A percentile compares a stretch with the other conserved stretches of the same genome.
phyloP scores from a whole-genome alignment of 1,284 basidiomycete genomes.

The Jaminaea rosea region DNA sequence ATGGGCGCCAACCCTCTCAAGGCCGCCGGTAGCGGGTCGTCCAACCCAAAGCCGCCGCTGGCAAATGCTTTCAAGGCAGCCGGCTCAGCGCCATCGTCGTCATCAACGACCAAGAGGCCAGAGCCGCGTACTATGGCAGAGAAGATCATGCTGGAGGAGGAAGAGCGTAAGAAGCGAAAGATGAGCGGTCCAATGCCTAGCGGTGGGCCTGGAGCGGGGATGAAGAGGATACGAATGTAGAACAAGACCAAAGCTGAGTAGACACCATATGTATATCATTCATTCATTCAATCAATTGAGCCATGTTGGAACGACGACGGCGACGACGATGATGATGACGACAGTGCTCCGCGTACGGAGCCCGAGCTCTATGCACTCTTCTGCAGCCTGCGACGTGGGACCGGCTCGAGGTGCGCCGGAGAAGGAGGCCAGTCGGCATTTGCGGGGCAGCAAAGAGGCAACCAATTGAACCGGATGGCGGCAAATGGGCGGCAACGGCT shows the following conservation, averaged over 20 bases:
- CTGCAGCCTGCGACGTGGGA: background rate
- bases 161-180: slow-evolving; percentile 7
- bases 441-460: too few relatives aligned
- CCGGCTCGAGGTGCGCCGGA: too few relatives aligned
- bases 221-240: slow-evolving; percentile 1
- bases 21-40: background rate
- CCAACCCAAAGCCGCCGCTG: background rate
- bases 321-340: background rate
- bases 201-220: background rate
- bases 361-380: background rate
- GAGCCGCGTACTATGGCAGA: slow-evolving; percentile 30
- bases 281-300: too few relatives aligned
- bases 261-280: too few relatives aligned
- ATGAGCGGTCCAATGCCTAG: slow-evolving; percentile 5
- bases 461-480: background rate
- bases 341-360: background rate
- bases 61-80: background rate
- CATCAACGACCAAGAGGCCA: too few relatives aligned
- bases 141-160: slow-evolving; percentile 40
- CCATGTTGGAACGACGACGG: too few relatives aligned
- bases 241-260: too few relatives aligned
- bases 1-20: background rate
- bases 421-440: background rate
- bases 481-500: background rate
- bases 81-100: too few relatives aligned